phyloP scores from a whole-genome alignment of 129 eudicot genomes.

The Erigeron canadensis region DNA sequence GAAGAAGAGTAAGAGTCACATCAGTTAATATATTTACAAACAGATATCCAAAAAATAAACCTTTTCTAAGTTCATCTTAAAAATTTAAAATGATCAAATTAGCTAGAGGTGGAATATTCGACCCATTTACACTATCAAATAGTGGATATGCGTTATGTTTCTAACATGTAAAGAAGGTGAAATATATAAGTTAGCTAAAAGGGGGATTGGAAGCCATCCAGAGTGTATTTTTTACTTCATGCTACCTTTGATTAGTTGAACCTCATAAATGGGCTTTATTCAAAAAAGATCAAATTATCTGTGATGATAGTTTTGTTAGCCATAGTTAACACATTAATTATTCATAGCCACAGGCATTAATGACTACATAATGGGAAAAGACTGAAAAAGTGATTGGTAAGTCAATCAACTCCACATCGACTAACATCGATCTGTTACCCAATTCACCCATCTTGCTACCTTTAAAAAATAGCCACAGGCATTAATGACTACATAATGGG shows the following conservation, averaged over 20 bases:
- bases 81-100: neutral
- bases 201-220: neutral
- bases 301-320: too few relatives aligned
- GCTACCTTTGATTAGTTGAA: too few relatives aligned
- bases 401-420: neutral
- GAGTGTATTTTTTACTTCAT: neutral
- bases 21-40: neutral
- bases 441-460: neutral
- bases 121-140: neutral
- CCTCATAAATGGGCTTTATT: too few relatives aligned
- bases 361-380: too few relatives aligned
- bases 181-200: neutral
- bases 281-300: too few relatives aligned
- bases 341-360: too few relatives aligned
- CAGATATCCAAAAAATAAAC: slow-evolving; percentile 7
- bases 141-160: neutral
- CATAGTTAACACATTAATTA: too few relatives aligned
- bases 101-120: neutral
- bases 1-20: slow-evolving; percentile 12
- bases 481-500: neutral
- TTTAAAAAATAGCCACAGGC: neutral
- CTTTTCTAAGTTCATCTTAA: neutral
- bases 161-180: neutral
- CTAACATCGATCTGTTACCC: neutral
- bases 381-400: neutral